Evolutionary conservation across 768 basidiomycete genomes (phyloP), one percentile per base, ranked within the genome.

Genomic region (Cystofilobasidium bisporidii): DNA sequence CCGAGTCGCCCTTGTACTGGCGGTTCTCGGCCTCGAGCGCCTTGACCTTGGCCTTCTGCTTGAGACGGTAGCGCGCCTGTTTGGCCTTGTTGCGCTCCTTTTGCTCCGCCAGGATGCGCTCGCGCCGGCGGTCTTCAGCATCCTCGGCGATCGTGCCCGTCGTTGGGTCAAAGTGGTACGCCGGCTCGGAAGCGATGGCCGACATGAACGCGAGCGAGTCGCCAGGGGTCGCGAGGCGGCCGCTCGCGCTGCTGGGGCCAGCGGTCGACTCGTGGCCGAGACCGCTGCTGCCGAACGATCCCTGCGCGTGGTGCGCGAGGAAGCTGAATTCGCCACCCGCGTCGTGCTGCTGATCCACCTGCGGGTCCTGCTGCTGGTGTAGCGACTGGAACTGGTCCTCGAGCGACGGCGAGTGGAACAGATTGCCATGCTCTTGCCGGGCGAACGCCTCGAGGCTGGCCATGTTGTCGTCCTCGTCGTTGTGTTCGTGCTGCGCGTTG

Each of bases 11-110:
- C 47, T 48, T 48, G 47, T 4, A 24, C 20, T 24, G 3, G 8
- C 17, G 20, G 47, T 48, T 48, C n/a, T 48, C 47, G 10, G 20
- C 47, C 22, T n/a, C 22, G 22, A 48, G 47, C 22, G 22, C 10
- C n/a, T 17, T 22, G n/a, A 48, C 22, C n/a, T 48, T 48, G 47
- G 20, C 22, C 47, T 48, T 48, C n/a, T 48, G 47, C 47, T 48
- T 48, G 10, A 24, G 22, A 22, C 47, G 47, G n/a, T 48, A 48
- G 4, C n/a, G 20, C n/a, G 47, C 47, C 47, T 48, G 47, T n/a
- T 48, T 48, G n/a, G 47, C 47, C 47, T 48, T 48, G 47, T 48
- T 48, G 47, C 47, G 47, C 47, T 22, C 47, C 47, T 48, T 48
- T 3, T 5, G 11, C 47, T 48, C 47, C 22, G 4, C 4, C 20